Conservation (phyloP, 164 flowering plant species). For the Litsea cubeba region DNA sequence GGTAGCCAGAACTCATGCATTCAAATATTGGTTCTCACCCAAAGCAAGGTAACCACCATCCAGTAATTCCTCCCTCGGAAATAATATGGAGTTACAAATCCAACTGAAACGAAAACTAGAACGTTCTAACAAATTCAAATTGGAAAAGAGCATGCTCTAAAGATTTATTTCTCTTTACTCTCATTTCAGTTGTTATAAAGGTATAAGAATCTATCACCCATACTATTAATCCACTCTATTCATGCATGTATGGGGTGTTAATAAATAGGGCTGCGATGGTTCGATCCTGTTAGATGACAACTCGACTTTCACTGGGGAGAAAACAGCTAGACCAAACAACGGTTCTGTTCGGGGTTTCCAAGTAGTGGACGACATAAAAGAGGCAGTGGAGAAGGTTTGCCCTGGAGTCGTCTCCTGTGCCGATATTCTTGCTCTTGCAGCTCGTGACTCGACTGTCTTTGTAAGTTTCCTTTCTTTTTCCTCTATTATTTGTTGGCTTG, state of each 20-base stretch:
- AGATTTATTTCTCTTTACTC: too few species aligned
- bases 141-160: too few species aligned
- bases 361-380: slow-evolving; percentile 34
- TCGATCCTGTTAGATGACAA: slow-evolving; percentile 36
- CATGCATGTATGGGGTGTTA: background rate
- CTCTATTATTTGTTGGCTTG: background rate
- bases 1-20: too few species aligned
- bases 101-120: too few species aligned
- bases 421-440: slow-evolving; percentile 38
- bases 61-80: too few species aligned
- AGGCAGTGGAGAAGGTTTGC: slow-evolving; percentile 30
- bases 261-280: slow-evolving; percentile 36
- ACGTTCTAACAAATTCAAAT: too few species aligned
- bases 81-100: too few species aligned
- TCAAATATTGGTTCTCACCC: too few species aligned
- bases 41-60: too few species aligned
- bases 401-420: slow-evolving; percentile 44
- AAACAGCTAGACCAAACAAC: slow-evolving; percentile 26
- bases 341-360: slow-evolving; percentile 35
- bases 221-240: too few species aligned
- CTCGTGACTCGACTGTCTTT: slow-evolving; percentile 28
- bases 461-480: slow-evolving; percentile 9
- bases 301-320: slow-evolving; percentile 27
- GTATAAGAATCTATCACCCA: too few species aligned
- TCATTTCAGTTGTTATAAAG: too few species aligned